These are phyloP conservation scores for Saccharomyces hybrid DNA, from an alignment of 1,139 yeast species.

Conservation along the genomic window DNA sequence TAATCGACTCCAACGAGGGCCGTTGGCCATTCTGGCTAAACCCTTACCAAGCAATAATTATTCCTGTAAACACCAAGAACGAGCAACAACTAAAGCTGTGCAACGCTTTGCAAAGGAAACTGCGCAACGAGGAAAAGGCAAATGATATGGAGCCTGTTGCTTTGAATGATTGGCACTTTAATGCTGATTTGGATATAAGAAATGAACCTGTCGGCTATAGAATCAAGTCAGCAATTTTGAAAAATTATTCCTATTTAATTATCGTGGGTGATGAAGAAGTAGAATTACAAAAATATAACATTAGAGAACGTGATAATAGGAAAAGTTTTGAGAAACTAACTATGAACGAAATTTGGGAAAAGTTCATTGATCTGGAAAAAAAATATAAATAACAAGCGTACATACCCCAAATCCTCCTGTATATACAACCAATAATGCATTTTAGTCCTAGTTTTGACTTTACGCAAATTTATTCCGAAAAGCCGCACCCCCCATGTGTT, in stretches of 20 bases:
- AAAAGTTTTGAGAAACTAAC: constrained; percentile 39
- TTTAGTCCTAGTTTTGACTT: too few relatives aligned
- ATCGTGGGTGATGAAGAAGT: constrained; percentile 86
- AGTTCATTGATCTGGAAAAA: constrained; percentile 47
- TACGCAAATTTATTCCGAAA: too few relatives aligned
- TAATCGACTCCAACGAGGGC: constrained; percentile 86
- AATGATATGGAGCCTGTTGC: constrained; percentile 35
- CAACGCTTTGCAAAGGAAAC: constrained; percentile 14
- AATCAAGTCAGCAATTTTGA: constrained; percentile 66
- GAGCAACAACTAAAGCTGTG: constrained; percentile 44
- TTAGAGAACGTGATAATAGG: constrained; percentile 56
- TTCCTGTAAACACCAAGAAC: constrained; percentile 69
- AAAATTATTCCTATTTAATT: constrained; percentile 73
- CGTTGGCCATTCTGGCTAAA: constrained; percentile 98
- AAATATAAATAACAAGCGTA: constrained; percentile 30
- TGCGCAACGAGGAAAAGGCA: constrained; percentile 23
- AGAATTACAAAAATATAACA: constrained; percentile 51
- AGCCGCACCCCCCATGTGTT: not conserved
- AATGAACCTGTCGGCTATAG: constrained; percentile 75
- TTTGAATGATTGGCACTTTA: constrained; percentile 55
- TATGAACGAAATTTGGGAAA: constrained; percentile 41
- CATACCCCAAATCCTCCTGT: too few relatives aligned
- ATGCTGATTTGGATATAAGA: constrained; percentile 69
- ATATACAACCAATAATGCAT: too few relatives aligned
- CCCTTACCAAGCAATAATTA: constrained; percentile 84